phyloP scores from a whole-genome alignment of 441 rosid species.

The Erodium chrysanthum region DNA sequence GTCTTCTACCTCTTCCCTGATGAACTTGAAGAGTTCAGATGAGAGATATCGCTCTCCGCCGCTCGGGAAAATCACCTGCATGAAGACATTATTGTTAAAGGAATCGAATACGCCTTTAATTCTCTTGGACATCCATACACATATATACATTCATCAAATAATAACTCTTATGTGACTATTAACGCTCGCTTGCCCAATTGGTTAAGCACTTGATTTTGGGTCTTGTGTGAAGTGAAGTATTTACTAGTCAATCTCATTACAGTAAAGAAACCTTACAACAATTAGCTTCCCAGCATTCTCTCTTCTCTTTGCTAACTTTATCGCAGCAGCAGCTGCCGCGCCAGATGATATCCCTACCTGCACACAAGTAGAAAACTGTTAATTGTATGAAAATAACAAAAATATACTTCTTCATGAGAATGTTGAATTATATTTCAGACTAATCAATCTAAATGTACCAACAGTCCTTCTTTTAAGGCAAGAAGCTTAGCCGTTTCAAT shows the following conservation, averaged over 20 bases:
- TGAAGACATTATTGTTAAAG: not conserved
- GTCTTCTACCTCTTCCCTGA: constrained; percentile 52
- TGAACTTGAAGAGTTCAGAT: constrained; percentile 60
- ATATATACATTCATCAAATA: not conserved
- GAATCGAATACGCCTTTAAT: not conserved
- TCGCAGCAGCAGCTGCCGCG: constrained; percentile 81
- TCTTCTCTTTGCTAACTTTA: constrained; percentile 62
- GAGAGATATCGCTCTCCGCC: constrained; percentile 82
- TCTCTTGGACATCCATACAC: not conserved
- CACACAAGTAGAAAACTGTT: not conserved
- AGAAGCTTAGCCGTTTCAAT: constrained; percentile 70
- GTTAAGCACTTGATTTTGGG: too few species aligned
- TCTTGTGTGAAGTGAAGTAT: not conserved
- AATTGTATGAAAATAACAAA: not conserved
- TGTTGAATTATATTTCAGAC: not conserved
- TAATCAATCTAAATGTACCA: constrained; percentile 36
- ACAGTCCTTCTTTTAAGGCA: constrained; percentile 78
- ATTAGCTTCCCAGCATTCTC: constrained; percentile 85
- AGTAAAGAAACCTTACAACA: constrained; percentile 34
- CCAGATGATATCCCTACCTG: constrained; percentile 94
- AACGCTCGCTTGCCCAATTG: too few species aligned
- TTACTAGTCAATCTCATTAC: not conserved
- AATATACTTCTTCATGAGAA: not conserved
- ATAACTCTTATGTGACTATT: not conserved
- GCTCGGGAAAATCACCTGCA: constrained; percentile 74